Evolutionary conservation across 192 early-diverging fungal genomes (phyloP), one percentile per base, ranked within the genome.

Genomic region (Cladochytrium replicatum): DNA sequence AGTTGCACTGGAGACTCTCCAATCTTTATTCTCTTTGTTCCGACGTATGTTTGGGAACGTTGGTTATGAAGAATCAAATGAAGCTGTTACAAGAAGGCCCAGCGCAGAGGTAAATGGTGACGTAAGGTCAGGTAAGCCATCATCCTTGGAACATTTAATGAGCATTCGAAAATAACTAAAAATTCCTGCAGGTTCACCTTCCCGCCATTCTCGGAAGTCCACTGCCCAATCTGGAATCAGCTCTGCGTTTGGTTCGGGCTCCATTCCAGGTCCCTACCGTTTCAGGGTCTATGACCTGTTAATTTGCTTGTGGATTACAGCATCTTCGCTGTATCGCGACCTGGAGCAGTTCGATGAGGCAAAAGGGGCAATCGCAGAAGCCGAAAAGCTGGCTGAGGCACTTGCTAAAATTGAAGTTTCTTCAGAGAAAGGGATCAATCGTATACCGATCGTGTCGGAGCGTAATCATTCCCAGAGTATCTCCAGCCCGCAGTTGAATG

Each of bases 231-330:
- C 24, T 27, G 6, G 23, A 32, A 32, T 40, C 25, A 23, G 46
- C 30, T 44, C 51, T 6, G 32, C 45, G 24, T 29, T 30, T 6
- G 50, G 50, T 38, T 39, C 58, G 29, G 39, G 45, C 41, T n/a
- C 55, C 28, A 31, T 64, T 19, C 23, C 42, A 24, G 41, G 54
- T 43, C 31, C 50, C 27, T 53, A 60, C 29, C 62, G 55, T 11
- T 69, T 69, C 53, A 26, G 62, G 6, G 41, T 61, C 26, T 60
- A 59, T 54, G 69, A 73, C 41, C 43, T 73, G 21, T 65, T 68
- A 38, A 57, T 77, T 15, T 55, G 46, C 19, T 29, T 77, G 5
- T 73, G 70, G 68, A 55, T 68, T 7, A 59, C 58, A 6, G 58
- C 68, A 1, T 53, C 70, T 6, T 9, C 47, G 5, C 41, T 77